A percentile compares a stretch with the other conserved stretches of the same genome.
These are phyloP conservation scores for Hordeum vulgare DNA, from an alignment of 176 grass and related monocot genomes.

Conservation along the genomic window MorexV3_pseudomolecules_assembly NC_058523.1:473872203-473872702, in stretches of 20 bases:
- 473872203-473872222: neutral
- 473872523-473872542: conserved; percentile 97
- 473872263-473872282: neutral
- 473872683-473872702: conserved; percentile 98
- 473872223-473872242: neutral
- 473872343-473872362: conserved; percentile 93
- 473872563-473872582: conserved; percentile 83
- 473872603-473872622: neutral
- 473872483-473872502: conserved; percentile 74
- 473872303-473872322: conserved; percentile 94
- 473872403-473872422: neutral
- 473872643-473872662: conserved; percentile 70
- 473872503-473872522: conserved; percentile 98
- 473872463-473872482: conserved; percentile 33
- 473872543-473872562: conserved; percentile 89
- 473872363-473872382: conserved; percentile 49
- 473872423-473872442: conserved; percentile 13
- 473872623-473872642: neutral
- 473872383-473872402: neutral
- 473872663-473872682: conserved; percentile 95
- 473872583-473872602: conserved; percentile 8
- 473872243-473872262: neutral
- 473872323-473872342: conserved; percentile 98
- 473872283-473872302: conserved; percentile 65
- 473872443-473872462: neutral